phyloP scores from a whole-genome alignment of 2,329 filamentous ascomycete species.

The Apiospora malaysiana region DNA sequence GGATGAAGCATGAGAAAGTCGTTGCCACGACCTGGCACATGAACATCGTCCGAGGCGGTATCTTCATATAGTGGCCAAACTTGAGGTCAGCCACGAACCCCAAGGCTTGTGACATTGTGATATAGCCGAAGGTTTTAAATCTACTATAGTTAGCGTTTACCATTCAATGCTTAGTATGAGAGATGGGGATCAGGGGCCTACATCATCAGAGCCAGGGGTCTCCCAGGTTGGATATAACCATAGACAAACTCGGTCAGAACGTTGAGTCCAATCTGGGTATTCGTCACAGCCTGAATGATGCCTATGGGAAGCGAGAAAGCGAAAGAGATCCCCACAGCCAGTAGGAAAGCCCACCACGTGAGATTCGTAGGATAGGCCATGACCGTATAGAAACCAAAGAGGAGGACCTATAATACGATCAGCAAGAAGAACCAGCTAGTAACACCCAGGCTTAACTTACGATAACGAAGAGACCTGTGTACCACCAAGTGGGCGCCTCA shows the following conservation, averaged over 20 bases:
- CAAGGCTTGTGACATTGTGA: slow-evolving; percentile 69
- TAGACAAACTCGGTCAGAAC: slow-evolving; percentile 77
- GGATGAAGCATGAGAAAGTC: slow-evolving; percentile 69
- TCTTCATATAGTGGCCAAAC: slow-evolving; percentile 77
- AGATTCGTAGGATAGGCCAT: slow-evolving; percentile 70
- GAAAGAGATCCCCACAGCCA: slow-evolving; percentile 69
- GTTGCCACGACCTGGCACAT: slow-evolving; percentile 69
- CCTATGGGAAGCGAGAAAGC: slow-evolving; percentile 70
- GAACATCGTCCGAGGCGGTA: slow-evolving; percentile 64
- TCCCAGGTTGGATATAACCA: slow-evolving; percentile 77
- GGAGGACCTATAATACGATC: slow-evolving; percentile 52
- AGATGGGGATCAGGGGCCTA: slow-evolving; percentile 40
- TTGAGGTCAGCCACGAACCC: slow-evolving; percentile 71
- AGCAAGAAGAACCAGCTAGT: slow-evolving; percentile 14
- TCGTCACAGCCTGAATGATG: slow-evolving; percentile 73
- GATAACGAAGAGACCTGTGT: slow-evolving; percentile 60
- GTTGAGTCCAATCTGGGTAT: slow-evolving; percentile 75
- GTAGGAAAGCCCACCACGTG: slow-evolving; percentile 74
- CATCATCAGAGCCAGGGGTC: slow-evolving; percentile 76
- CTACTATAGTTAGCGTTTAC: slow-evolving; percentile 40
- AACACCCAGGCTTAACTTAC: slow-evolving; percentile 44
- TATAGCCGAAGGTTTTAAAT: slow-evolving; percentile 68
- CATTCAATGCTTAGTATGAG: neutral
- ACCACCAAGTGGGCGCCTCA: slow-evolving; percentile 70
- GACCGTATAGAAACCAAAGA: slow-evolving; percentile 59